A percentile compares a stretch with the other conserved stretches of the same genome.
phyloP scores from a whole-genome alignment of 2,329 filamentous ascomycete species.

The Ceratocystis papillata region DNA sequence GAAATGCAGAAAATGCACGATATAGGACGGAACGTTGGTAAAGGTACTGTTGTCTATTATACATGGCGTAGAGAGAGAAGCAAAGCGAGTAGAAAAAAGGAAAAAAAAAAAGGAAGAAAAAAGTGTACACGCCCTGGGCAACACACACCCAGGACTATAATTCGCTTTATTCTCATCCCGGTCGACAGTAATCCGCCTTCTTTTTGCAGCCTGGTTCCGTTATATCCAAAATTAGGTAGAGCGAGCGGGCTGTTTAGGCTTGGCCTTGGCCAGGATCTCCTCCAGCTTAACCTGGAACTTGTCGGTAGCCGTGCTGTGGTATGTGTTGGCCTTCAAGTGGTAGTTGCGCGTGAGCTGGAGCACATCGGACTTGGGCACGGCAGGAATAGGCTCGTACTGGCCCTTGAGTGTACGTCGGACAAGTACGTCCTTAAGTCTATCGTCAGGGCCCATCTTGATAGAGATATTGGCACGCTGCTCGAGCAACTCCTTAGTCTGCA shows the following conservation, averaged over 20 bases:
- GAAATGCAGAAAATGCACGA: neutral
- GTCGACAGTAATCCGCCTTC: slow-evolving; percentile 11
- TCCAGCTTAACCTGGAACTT: slow-evolving; percentile 34
- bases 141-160: neutral
- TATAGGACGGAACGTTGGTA: too few relatives aligned
- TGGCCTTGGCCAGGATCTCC: slow-evolving; percentile 19
- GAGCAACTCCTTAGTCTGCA: slow-evolving; percentile 29
- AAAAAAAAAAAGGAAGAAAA: neutral
- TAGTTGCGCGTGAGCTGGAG: slow-evolving; percentile 32
- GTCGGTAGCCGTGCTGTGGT: slow-evolving; percentile 30
- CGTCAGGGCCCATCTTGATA: slow-evolving; percentile 24
- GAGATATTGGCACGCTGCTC: slow-evolving; percentile 28
- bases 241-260: slow-evolving; percentile 12
- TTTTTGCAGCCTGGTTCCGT: neutral
- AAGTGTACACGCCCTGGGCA: slow-evolving; percentile 19
- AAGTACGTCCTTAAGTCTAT: slow-evolving; percentile 27
- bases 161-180: slow-evolving; percentile 1
- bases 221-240: neutral
- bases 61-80: slow-evolving; percentile 6
- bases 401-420: slow-evolving; percentile 32
- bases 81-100: neutral
- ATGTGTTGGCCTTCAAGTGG: slow-evolving; percentile 34
- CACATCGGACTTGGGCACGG: slow-evolving; percentile 31
- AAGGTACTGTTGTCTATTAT: slow-evolving; percentile 16
- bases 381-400: slow-evolving; percentile 31